These are phyloP conservation scores for Physcomitrium patens DNA, from an alignment of 225 moss, liverwort and hornwort species.

Conservation along the genomic window DNA sequence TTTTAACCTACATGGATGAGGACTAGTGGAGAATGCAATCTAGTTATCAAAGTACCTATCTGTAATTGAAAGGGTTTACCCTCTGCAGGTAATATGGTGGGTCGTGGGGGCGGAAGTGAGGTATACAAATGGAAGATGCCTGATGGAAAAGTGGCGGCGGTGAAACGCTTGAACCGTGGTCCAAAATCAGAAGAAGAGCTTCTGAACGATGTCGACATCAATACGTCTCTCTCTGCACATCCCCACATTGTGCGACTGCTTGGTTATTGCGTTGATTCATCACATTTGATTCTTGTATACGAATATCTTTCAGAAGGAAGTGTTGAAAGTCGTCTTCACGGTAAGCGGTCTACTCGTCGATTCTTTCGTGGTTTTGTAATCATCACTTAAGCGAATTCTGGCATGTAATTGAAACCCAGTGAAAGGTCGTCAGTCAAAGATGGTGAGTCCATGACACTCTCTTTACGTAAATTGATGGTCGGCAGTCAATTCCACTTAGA, in stretches of 20 bases:
- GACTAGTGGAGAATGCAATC: not conserved
- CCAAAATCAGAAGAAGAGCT: constrained; percentile 47
- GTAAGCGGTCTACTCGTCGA: not conserved
- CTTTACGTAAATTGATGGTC: not conserved
- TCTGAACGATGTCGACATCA: constrained; percentile 44
- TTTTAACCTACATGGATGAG: not conserved
- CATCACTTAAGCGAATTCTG: too few relatives aligned
- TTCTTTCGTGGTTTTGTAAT: too few relatives aligned
- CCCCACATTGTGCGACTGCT: constrained; percentile 43
- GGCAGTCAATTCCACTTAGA: not conserved
- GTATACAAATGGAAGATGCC: constrained; percentile 40
- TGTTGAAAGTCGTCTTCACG: constrained; percentile 45
- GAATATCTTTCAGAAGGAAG: constrained; percentile 45
- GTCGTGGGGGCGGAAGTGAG: constrained; percentile 47
- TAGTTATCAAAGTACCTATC: not conserved
- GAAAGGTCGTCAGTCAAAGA: too few relatives aligned
- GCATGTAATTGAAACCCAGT: too few relatives aligned
- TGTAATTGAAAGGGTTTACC: not conserved
- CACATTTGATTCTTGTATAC: constrained; percentile 44
- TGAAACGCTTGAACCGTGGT: constrained; percentile 43
- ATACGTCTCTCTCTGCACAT: constrained; percentile 34
- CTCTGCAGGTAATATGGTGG: constrained; percentile 43
- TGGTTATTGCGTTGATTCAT: constrained; percentile 39
- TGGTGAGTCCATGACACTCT: constrained; percentile 15
- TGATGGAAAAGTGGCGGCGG: constrained; percentile 41